Conservation (phyloP, 1,139 yeast genomes). For the Diutina sp. region DNA sequence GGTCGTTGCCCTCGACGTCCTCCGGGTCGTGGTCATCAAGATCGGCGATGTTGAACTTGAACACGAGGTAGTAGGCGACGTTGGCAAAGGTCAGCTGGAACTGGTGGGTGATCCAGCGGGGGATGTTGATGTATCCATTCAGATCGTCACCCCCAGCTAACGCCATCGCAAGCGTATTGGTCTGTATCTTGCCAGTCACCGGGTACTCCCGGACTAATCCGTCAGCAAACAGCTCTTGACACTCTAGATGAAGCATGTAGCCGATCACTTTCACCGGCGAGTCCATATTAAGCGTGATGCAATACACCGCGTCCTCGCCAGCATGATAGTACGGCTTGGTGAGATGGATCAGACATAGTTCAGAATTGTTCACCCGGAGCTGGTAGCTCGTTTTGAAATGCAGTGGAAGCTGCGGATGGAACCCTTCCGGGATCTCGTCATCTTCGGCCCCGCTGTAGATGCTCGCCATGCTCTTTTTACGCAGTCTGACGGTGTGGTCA, state of each 20-base stretch:
- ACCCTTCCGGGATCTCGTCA: not conserved
- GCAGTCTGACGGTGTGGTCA: not conserved
- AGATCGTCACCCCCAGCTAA: not conserved
- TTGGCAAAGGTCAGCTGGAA: not conserved
- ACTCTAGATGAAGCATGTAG: not conserved
- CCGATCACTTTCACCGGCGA: not conserved
- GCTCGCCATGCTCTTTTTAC: not conserved
- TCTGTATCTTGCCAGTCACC: not conserved
- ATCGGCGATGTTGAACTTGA: not conserved
- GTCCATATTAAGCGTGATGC: not conserved
- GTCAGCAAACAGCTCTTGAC: not conserved
- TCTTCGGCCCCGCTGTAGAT: not conserved
- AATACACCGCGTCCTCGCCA: not conserved
- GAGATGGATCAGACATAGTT: not conserved
- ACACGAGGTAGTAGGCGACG: not conserved
- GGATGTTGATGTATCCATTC: not conserved
- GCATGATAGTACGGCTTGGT: not conserved
- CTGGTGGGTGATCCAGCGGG: not conserved
- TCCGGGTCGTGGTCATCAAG: not conserved
- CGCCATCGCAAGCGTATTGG: constrained; percentile 1
- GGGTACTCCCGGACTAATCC: not conserved
- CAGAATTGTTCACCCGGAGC: not conserved
- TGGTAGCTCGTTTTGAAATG: constrained; percentile 1
- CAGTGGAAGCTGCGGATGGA: not conserved
- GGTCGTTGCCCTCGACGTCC: not conserved